Evolutionary conservation across 441 rosid species (phyloP).

Genomic region (Aquilaria agallochum): DNA sequence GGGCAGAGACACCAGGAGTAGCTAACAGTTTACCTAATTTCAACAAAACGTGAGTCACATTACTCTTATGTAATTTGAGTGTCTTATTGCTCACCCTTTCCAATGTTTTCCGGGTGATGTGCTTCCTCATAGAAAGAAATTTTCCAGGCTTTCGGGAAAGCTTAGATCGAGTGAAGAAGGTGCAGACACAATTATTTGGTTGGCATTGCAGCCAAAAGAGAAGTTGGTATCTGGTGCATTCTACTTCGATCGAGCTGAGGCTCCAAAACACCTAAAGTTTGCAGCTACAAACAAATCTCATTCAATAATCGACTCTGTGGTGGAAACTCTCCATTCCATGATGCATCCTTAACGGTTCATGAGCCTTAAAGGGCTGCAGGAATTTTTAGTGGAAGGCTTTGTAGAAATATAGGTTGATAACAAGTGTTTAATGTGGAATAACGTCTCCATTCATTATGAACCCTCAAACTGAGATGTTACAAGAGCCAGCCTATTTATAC

Average conservation of each 20-base stretch:
- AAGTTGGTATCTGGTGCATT: constrained; percentile 66
- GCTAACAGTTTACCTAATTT: constrained; percentile 69
- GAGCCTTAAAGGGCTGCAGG: too few relatives aligned
- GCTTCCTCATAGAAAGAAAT: not conserved
- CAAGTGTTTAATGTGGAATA: too few relatives aligned
- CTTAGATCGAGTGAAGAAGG: constrained; percentile 83
- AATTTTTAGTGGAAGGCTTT: too few relatives aligned
- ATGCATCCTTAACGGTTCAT: not conserved
- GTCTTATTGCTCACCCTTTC: not conserved
- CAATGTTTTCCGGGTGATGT: not conserved
- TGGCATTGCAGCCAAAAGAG: constrained; percentile 80
- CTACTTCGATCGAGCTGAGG: constrained; percentile 86
- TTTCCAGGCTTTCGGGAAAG: constrained; percentile 65
- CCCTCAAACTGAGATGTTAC: too few relatives aligned
- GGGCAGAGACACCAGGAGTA: constrained; percentile 90
- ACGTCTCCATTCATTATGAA: too few relatives aligned
- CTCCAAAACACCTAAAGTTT: constrained; percentile 56
- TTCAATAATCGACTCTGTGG: constrained; percentile 40
- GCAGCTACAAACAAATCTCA: constrained; percentile 69
- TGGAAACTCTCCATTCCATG: constrained; percentile 41
- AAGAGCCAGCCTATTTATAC: too few relatives aligned
- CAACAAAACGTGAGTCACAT: constrained; percentile 37
- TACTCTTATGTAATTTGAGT: not conserved
- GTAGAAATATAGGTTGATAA: too few relatives aligned
- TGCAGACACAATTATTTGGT: constrained; percentile 77